Conservation (phyloP, 805 yeast genomes). For the Wickerhamomyces sydowiorum region DNA sequence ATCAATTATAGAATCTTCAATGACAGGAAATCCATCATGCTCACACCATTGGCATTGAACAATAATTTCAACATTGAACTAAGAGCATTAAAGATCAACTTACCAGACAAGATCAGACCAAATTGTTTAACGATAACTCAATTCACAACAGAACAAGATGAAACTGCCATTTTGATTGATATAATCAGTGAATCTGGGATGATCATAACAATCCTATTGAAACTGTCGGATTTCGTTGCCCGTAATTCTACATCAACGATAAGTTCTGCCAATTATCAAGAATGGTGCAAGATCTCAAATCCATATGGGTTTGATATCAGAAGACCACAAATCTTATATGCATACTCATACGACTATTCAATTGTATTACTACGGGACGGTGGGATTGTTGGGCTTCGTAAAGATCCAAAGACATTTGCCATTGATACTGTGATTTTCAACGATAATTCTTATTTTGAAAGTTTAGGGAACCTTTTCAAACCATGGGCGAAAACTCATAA, state of each 20-base stretch:
- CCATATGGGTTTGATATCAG: conserved; percentile 62
- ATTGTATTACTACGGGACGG: conserved; percentile 73
- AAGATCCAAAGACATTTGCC: conserved; percentile 12
- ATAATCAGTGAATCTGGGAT: conserved; percentile 45
- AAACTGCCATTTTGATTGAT: conserved; percentile 38
- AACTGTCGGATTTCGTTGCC: conserved; percentile 35
- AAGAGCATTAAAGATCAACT: conserved; percentile 22
- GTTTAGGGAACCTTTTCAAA: conserved; percentile 27
- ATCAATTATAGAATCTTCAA: conserved; percentile 15
- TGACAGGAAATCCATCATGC: conserved; percentile 10
- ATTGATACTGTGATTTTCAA: conserved; percentile 45
- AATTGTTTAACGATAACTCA: conserved; percentile 34
- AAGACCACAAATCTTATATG: conserved; percentile 46
- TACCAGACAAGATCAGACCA: conserved; percentile 31
- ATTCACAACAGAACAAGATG: conserved; percentile 19
- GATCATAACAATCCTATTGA: conserved; percentile 43
- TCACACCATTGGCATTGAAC: conserved; percentile 18
- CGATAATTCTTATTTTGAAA: conserved; percentile 43
- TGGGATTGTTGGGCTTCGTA: conserved; percentile 53
- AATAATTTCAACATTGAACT: conserved; percentile 16
- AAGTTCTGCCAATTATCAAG: conserved; percentile 15
- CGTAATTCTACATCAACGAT: conserved; percentile 7
- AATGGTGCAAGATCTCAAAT: conserved; percentile 64
- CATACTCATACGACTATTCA: conserved; percentile 38
- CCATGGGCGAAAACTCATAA: conserved; percentile 20